Percentiles rank a stretch among this genome's conserved stretches.
Evolutionary conservation across 2,329 filamentous ascomycete species (phyloP).

Genomic region (Cylindrodendrum hubeiense): DNA sequence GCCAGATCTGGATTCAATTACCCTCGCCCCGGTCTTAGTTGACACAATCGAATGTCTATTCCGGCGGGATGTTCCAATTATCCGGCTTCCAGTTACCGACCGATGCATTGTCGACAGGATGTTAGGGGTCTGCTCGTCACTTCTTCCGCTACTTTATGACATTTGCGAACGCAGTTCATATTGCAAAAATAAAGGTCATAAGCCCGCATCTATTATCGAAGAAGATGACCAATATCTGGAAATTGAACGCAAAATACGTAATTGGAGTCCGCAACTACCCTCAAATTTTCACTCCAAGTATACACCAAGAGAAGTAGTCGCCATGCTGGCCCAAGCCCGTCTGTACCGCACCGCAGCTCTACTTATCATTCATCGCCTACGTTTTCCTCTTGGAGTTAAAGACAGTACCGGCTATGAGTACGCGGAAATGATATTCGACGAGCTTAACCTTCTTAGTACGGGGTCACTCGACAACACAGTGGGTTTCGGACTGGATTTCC

Average conservation of each 20-base stretch:
- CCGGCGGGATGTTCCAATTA: slow-evolving; percentile 21
- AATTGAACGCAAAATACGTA: slow-evolving; percentile 18
- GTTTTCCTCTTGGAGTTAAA: slow-evolving; percentile 25
- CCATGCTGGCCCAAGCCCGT: slow-evolving; percentile 27
- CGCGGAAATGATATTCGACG: slow-evolving; percentile 20
- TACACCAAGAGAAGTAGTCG: slow-evolving; percentile 3
- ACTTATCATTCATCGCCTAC: slow-evolving; percentile 31
- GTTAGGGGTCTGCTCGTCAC: slow-evolving; percentile 22
- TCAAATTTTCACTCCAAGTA: slow-evolving; percentile 9
- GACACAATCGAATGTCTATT: slow-evolving; percentile 31
- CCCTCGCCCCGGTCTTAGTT: slow-evolving; percentile 22
- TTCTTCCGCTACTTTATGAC: slow-evolving; percentile 25
- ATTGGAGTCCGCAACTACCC: slow-evolving; percentile 16
- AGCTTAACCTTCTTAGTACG: slow-evolving; percentile 6
- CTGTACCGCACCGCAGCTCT: slow-evolving; percentile 25
- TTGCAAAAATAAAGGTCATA: neutral
- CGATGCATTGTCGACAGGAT: slow-evolving; percentile 26
- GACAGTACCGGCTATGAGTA: slow-evolving; percentile 15
- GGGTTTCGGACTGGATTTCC: slow-evolving; percentile 27
- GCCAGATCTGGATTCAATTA: slow-evolving; percentile 22
- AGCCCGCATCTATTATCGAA: neutral
- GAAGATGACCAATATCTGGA: slow-evolving; percentile 14
- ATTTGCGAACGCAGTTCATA: slow-evolving; percentile 24
- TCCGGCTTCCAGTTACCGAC: slow-evolving; percentile 5
- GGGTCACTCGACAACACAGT: slow-evolving; percentile 15